phyloP scores from a whole-genome alignment of 2,329 filamentous ascomycete species.

The Colletotrichum siamense region DNA sequence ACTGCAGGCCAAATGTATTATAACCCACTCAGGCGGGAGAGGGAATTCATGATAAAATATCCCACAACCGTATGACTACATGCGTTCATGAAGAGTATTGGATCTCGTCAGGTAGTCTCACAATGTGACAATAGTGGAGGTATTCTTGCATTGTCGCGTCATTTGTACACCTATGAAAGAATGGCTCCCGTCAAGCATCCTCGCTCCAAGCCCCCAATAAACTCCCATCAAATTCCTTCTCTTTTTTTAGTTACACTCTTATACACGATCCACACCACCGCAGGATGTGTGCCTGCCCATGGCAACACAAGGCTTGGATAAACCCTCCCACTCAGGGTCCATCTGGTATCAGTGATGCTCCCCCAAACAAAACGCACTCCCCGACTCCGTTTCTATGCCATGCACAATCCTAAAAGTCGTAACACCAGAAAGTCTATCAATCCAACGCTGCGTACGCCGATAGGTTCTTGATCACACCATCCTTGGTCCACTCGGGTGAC shows the following conservation, averaged over 20 bases:
- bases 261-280: constrained; percentile 7
- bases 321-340: neutral
- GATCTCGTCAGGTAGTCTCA: neutral
- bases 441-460: constrained; percentile 66
- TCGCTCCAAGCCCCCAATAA: constrained; percentile 13
- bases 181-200: constrained; percentile 14
- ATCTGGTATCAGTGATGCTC: neutral
- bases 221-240: constrained; percentile 5
- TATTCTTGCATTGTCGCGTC: constrained; percentile 23
- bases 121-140: neutral
- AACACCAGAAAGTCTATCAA: neutral
- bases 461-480: constrained; percentile 71
- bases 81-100: neutral
- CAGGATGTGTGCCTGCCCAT: neutral
- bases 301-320: neutral
- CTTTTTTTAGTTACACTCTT: constrained; percentile 20
- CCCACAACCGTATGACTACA: neutral
- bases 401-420: neutral
- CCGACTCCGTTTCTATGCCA: neutral
- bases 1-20: neutral
- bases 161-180: constrained; percentile 21
- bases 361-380: neutral
- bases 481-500: constrained; percentile 65
- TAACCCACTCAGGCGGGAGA: neutral
- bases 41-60: neutral